Conservation (phyloP, 1,139 yeast genomes). For the Candida sanyaensis region DNA sequence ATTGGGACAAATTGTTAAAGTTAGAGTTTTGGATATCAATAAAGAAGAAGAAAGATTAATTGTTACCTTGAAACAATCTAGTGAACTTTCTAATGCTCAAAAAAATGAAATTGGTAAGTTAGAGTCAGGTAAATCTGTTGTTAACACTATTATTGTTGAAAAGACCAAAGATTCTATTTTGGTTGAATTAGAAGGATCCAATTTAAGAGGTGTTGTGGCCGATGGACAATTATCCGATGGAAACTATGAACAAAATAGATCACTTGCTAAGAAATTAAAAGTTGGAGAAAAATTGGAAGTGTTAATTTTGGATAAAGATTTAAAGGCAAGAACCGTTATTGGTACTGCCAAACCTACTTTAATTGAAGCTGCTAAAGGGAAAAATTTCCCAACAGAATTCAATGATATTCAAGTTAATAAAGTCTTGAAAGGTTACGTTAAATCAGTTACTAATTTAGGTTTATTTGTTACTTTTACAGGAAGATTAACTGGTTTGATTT, state of each 20-base stretch:
- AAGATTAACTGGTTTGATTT: slow-evolving; percentile 77
- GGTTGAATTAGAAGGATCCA: slow-evolving; percentile 60
- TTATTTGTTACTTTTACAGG: slow-evolving; percentile 83
- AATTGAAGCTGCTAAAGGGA: slow-evolving; percentile 60
- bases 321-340: slow-evolving; percentile 58
- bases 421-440: slow-evolving; percentile 69
- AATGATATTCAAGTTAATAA: slow-evolving; percentile 56
- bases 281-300: slow-evolving; percentile 64
- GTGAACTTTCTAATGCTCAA: slow-evolving; percentile 52
- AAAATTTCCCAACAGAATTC: slow-evolving; percentile 58
- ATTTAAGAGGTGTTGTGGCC: slow-evolving; percentile 69
- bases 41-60: slow-evolving; percentile 55
- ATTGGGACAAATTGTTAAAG: slow-evolving; percentile 82
- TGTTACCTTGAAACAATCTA: slow-evolving; percentile 74
- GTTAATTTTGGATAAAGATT: slow-evolving; percentile 69
- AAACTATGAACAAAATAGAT: slow-evolving; percentile 71
- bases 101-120: slow-evolving; percentile 49
- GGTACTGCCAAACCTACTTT: slow-evolving; percentile 68
- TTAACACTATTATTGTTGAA: slow-evolving; percentile 66
- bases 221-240: slow-evolving; percentile 80
- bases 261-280: slow-evolving; percentile 53
- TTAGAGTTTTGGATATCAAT: slow-evolving; percentile 63
- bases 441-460: slow-evolving; percentile 76
- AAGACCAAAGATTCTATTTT: slow-evolving; percentile 75
- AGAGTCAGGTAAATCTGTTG: slow-evolving; percentile 62